Base-by-base conservation (phyloP, 164 flowering plant genomes). In the Litsea cubeba region DNA sequence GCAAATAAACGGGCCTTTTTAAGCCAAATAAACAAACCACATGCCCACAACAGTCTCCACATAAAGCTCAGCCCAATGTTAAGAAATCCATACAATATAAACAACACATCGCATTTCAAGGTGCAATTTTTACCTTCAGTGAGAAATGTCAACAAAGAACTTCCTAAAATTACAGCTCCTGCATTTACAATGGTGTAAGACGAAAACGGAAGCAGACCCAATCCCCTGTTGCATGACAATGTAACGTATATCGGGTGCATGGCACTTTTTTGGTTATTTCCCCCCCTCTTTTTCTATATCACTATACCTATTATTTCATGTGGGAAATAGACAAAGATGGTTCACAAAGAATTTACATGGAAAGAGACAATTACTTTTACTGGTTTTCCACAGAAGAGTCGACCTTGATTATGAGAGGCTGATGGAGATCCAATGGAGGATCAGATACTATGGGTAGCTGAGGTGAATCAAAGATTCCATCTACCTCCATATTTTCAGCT, bases 351-450 rank as follows among this genome's bases (percentile, higher is more conserved):
- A 84, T 84, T 71, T 89, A 87, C 88, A 84, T 8, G 63, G 58
- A 49, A 50, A 2, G 57, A 49, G 70, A 15, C 24, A 35, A 54
- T 76, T 77, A 89, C 63, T 87, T 80, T 78, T 83, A 88, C 77
- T 87, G 91, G 74, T 72, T 71, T 32, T 86, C 88, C 46, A 68
- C 80, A 22, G 84, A 51, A 1, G 85, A 12, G 23, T 89, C 94
- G 65, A 90, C 84, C 86, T 81, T 88, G 79, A 95, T 82, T 75
- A 95, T 75, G 35, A 95, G 91, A 76, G 96, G 97, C 82, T 87
- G 82, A 69, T 82, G 87, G 70, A 93, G 89, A 87, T 87, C 89
- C 26, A 68, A 76, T 12, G 83, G 54, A 51, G 83, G 30, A 35
- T 85, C 88, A 23, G 68, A 46, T 32, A 76, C 77, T 49, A 84